phyloP scores from a whole-genome alignment of 176 grass and related monocot species.

The Triticum aestivum region IWGSC_CS_RefSeq_v2.1 NC_057812.1:292323866-292324365 shows the following conservation, averaged over 20 bases:
- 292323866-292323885: too few relatives aligned
- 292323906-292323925: too few relatives aligned
- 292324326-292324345: background rate
- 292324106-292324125: background rate
- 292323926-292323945: too few relatives aligned
- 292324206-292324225: background rate
- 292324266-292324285: background rate
- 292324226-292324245: background rate
- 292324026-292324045: background rate
- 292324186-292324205: background rate
- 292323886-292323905: too few relatives aligned
- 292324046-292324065: background rate
- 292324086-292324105: background rate
- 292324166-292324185: background rate
- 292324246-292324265: background rate
- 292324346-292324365: background rate
- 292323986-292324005: background rate
- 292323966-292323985: too few relatives aligned
- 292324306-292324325: background rate
- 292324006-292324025: background rate
- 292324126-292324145: background rate
- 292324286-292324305: too few relatives aligned
- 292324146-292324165: background rate
- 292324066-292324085: background rate
- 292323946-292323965: too few relatives aligned